Conservation (phyloP, 768 basidiomycete genomes). For the Leccinum pellstonianum region DNA sequence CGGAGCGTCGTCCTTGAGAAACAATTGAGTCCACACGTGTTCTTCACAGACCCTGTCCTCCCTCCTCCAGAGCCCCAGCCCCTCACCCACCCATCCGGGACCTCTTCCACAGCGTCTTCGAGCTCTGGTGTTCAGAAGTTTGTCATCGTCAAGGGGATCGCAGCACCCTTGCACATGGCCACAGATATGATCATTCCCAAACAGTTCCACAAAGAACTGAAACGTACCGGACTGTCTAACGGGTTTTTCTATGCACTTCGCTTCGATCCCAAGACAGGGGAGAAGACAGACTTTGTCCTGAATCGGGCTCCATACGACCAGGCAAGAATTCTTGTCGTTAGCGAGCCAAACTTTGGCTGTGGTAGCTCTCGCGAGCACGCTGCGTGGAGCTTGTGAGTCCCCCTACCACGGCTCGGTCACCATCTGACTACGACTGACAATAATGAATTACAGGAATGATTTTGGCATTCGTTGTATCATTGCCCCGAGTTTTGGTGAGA, state of each 20-base stretch:
- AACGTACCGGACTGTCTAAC: slow-evolving; percentile 25
- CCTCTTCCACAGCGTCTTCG: slow-evolving; percentile 36
- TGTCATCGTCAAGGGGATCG: slow-evolving; percentile 66
- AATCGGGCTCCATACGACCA: too few species aligned
- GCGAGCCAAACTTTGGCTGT: too few species aligned
- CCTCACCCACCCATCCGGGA: slow-evolving; percentile 33
- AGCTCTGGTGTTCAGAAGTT: slow-evolving; percentile 60
- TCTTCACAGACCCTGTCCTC: slow-evolving; percentile 68
- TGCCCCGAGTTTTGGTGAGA: too few species aligned
- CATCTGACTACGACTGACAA: too few species aligned
- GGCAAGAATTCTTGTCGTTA: too few species aligned
- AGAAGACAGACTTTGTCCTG: too few species aligned
- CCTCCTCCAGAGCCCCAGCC: slow-evolving; percentile 51
- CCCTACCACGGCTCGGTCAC: too few species aligned
- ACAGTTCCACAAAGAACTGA: slow-evolving; percentile 89
- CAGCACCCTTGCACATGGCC: slow-evolving; percentile 74
- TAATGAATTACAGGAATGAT: too few species aligned
- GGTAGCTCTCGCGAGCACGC: too few species aligned
- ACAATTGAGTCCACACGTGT: slow-evolving; percentile 67
- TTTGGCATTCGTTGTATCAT: slow-evolving; percentile 32
- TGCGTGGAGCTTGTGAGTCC: too few species aligned
- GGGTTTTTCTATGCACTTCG: too few species aligned
- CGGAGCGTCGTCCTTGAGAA: slow-evolving; percentile 57
- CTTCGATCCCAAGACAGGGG: too few species aligned
- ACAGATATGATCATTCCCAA: slow-evolving; percentile 96